Conservation (phyloP, 2,329 filamentous ascomycete genomes). For the Penicillium sp. region DNA sequence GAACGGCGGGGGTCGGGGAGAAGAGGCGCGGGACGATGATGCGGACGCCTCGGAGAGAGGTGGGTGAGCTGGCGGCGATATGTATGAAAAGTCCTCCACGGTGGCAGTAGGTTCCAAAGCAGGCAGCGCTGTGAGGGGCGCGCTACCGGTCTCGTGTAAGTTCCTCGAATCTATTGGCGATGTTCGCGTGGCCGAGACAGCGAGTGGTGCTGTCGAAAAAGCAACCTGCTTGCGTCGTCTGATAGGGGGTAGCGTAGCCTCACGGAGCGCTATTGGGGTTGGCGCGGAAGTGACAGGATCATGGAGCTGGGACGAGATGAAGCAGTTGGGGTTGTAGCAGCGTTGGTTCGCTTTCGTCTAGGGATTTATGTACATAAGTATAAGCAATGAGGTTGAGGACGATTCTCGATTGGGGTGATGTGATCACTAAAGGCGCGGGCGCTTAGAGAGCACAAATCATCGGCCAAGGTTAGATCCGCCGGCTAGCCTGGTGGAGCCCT, state of each 20-base stretch:
- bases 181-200: not conserved
- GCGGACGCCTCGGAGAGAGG: constrained; percentile 40
- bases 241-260: constrained; percentile 37
- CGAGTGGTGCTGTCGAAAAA: not conserved
- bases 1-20: constrained; percentile 58
- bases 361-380: not conserved
- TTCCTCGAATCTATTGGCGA: constrained; percentile 21
- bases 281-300: constrained; percentile 2
- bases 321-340: not conserved
- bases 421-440: not conserved
- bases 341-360: not conserved
- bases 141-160: constrained; percentile 25
- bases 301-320: not conserved
- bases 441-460: constrained; percentile 8
- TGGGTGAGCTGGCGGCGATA: constrained; percentile 36
- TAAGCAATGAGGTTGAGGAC: not conserved
- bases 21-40: constrained; percentile 49
- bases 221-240: not conserved
- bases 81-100: constrained; percentile 39
- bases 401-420: not conserved
- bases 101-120: constrained; percentile 32
- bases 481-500: not conserved
- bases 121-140: constrained; percentile 45
- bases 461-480: not conserved
- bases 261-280: constrained; percentile 1